These are phyloP conservation scores for Termitomyces sp. DNA, from an alignment of 768 basidiomycete genomes.

Conservation along the genomic window DNA sequence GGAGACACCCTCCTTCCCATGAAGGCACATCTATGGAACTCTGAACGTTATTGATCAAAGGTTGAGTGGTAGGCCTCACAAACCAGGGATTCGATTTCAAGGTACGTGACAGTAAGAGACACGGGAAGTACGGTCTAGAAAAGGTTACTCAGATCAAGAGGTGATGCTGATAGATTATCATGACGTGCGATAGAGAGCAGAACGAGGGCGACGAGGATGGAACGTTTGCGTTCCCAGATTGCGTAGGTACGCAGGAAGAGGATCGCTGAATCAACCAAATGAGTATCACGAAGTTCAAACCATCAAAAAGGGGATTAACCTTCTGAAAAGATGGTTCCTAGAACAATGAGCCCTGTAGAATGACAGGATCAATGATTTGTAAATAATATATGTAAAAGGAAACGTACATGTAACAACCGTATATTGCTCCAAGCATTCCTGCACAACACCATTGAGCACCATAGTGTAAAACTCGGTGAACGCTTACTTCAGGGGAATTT, in stretches of 20 bases:
- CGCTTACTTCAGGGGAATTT: slow-evolving; percentile 11
- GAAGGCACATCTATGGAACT: slow-evolving; percentile 1
- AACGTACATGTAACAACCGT: slow-evolving; percentile 32
- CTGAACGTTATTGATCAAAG: neutral
- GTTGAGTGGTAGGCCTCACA: slow-evolving; percentile 24
- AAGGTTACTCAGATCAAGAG: neutral
- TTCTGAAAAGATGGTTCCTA: slow-evolving; percentile 38
- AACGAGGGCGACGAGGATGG: slow-evolving; percentile 31
- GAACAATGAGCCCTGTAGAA: slow-evolving; percentile 29
- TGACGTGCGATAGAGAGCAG: slow-evolving; percentile 24
- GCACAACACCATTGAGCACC: neutral
- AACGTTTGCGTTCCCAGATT: slow-evolving; percentile 39
- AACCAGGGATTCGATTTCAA: slow-evolving; percentile 33
- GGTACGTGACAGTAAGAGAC: slow-evolving; percentile 27
- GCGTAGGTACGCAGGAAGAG: slow-evolving; percentile 45
- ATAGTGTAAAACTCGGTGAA: no score
- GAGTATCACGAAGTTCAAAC: neutral
- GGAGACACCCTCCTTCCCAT: slow-evolving; percentile 27
- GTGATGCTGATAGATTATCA: neutral
- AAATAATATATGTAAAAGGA: neutral
- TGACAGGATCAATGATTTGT: neutral
- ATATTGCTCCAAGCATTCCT: slow-evolving; percentile 27
- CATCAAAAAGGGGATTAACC: slow-evolving; percentile 18
- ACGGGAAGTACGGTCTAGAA: slow-evolving; percentile 32
- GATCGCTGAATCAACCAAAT: slow-evolving; percentile 26